A percentile compares a stretch with the other conserved stretches of the same genome.
These are phyloP conservation scores for Lactarius hatsudake DNA, from an alignment of 768 basidiomycete genomes.

Conservation along the genomic window DNA sequence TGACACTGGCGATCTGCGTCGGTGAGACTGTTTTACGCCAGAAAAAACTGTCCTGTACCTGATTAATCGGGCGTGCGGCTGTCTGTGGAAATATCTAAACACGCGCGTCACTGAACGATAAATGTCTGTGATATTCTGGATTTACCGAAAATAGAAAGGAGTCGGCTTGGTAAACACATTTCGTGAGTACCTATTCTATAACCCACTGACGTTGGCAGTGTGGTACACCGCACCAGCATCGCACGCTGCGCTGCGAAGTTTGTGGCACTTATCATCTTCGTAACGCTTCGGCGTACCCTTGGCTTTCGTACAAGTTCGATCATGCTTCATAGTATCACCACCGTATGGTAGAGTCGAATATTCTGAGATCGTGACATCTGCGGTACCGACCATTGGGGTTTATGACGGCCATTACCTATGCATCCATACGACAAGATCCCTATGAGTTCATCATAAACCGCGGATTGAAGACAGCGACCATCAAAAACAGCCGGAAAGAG, in stretches of 20 bases:
- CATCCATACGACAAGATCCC: slow-evolving; percentile 40
- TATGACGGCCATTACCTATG: slow-evolving; percentile 35
- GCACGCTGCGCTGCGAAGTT: not conserved
- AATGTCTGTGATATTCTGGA: not conserved
- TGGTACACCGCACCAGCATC: not conserved
- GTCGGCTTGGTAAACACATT: not conserved
- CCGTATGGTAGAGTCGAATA: not conserved
- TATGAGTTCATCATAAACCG: slow-evolving; percentile 32
- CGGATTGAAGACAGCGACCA: no score
- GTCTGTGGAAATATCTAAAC: not conserved
- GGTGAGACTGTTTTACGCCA: not conserved
- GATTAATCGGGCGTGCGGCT: not conserved
- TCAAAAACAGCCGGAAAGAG: no score
- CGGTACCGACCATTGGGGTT: not conserved
- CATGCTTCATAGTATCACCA: not conserved
- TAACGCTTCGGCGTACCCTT: not conserved
- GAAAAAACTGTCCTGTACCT: not conserved
- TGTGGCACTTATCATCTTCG: not conserved
- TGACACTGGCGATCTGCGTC: no score
- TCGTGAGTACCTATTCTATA: not conserved
- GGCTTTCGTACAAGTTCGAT: not conserved
- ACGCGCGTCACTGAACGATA: not conserved
- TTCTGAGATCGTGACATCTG: not conserved
- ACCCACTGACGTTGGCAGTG: not conserved
- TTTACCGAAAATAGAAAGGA: not conserved